Evolutionary conservation across 306 rosid species (phyloP).

Genomic region (Ziziphus jujuba): DNA sequence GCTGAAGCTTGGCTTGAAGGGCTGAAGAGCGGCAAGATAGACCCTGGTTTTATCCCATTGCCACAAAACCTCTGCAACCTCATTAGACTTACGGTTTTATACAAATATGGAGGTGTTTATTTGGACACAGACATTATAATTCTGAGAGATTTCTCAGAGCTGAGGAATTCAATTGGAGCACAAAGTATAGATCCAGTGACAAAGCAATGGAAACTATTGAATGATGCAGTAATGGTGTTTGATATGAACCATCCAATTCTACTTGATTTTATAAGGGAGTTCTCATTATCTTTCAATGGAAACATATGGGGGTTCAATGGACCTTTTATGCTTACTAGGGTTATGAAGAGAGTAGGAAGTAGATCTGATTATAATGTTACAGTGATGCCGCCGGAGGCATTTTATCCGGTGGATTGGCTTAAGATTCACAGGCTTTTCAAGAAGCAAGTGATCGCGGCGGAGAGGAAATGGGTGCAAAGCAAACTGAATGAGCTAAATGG

Average conservation of each 20-base stretch:
- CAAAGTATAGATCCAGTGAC: not conserved
- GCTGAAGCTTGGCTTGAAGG: slow-evolving; percentile 8
- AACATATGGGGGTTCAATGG: not conserved
- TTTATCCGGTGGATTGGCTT: not conserved
- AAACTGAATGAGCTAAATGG: not conserved
- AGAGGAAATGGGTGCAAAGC: not conserved
- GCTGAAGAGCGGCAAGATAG: not conserved
- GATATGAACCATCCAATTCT: not conserved
- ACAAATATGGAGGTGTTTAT: too few relatives aligned
- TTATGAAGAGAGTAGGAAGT: not conserved
- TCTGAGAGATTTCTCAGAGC: not conserved
- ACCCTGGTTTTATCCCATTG: not conserved
- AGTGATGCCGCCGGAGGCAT: not conserved
- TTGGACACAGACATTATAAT: too few relatives aligned
- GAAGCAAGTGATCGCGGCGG: not conserved
- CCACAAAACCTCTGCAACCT: not conserved
- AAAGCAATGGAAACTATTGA: not conserved
- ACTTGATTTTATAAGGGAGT: not conserved
- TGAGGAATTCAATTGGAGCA: not conserved
- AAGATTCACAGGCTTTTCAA: not conserved
- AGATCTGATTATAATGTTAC: not conserved
- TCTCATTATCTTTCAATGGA: not conserved
- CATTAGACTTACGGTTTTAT: not conserved
- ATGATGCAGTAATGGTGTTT: not conserved
- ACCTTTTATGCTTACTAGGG: not conserved